These are phyloP conservation scores for Metarhizium brunneum DNA, from an alignment of 2,329 filamentous ascomycete species.

Conservation along the genomic window DNA sequence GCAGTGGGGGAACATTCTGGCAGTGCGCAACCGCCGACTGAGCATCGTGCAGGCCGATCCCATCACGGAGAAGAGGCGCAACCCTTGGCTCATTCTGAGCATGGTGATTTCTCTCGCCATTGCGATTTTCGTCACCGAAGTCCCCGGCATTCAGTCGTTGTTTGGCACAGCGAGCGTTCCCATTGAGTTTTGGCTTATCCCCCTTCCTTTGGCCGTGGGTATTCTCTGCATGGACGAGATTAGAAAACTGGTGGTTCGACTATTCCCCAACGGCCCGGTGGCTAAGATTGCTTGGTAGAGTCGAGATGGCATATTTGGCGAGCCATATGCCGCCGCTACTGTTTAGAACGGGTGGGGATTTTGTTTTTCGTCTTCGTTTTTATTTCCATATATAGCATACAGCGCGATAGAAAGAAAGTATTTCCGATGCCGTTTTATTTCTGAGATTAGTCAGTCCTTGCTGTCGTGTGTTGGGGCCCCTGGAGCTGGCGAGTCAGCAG, in stretches of 20 bases:
- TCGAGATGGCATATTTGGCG: too few relatives aligned
- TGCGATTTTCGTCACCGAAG: constrained; percentile 44
- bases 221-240: constrained; percentile 43
- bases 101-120: constrained; percentile 38
- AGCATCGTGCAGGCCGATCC: constrained; percentile 44
- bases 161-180: constrained; percentile 41
- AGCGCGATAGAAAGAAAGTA: too few relatives aligned
- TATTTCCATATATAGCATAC: too few relatives aligned
- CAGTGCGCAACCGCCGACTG: constrained; percentile 40
- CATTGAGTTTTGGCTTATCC: constrained; percentile 43
- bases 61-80: constrained; percentile 33
- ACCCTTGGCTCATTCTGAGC: constrained; percentile 38
- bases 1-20: constrained; percentile 44
- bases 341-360: too few relatives aligned
- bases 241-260: constrained; percentile 37
- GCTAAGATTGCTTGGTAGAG: constrained; percentile 39
- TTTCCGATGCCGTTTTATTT: too few relatives aligned
- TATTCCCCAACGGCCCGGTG: constrained; percentile 33
- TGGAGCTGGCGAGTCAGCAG: too few relatives aligned
- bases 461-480: too few relatives aligned
- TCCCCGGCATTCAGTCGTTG: constrained; percentile 36
- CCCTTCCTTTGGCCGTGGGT: constrained; percentile 38
- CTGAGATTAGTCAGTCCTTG: too few relatives aligned
- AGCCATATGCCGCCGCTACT: too few relatives aligned
- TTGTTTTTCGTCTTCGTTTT: too few relatives aligned